Percentiles rank a stretch among this genome's conserved stretches.
Evolutionary conservation across 2,329 filamentous ascomycete species (phyloP).

Genomic region (Fusarium sp.): DNA sequence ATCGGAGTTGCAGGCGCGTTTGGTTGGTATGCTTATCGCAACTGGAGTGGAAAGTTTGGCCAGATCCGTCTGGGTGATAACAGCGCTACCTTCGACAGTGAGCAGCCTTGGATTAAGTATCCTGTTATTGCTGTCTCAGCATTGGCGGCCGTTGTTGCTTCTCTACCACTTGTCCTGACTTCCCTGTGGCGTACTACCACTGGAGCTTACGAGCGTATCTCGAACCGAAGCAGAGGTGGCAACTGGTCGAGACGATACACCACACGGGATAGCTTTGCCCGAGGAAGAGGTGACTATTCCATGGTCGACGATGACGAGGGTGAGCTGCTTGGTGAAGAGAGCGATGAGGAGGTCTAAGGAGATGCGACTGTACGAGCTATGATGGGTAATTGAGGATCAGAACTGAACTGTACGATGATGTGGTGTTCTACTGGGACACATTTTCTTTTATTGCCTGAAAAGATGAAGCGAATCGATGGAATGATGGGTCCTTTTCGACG

Average conservation of each 20-base stretch:
- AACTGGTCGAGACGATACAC: constrained; percentile 78
- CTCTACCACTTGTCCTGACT: constrained; percentile 76
- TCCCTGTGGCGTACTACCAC: constrained; percentile 76
- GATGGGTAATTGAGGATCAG: constrained; percentile 7
- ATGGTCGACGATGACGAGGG: constrained; percentile 94
- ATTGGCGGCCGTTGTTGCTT: constrained; percentile 66
- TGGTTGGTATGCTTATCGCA: constrained; percentile 86
- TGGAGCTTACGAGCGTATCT: constrained; percentile 63
- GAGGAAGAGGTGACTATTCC: constrained; percentile 87
- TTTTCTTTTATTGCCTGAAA: constrained; percentile 19
- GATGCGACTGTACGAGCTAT: constrained; percentile 31
- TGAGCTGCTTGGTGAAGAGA: constrained; percentile 91
- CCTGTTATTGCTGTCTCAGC: constrained; percentile 80
- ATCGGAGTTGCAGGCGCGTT: constrained; percentile 75
- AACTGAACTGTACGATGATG: constrained; percentile 26
- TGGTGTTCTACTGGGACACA: constrained; percentile 24
- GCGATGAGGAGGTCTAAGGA: constrained; percentile 80
- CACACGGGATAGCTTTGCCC: constrained; percentile 87
- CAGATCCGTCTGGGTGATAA: constrained; percentile 88
- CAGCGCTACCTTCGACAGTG: constrained; percentile 67
- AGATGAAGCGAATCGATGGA: constrained; percentile 25
- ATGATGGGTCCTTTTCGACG: constrained; percentile 12
- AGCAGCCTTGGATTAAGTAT: constrained; percentile 82
- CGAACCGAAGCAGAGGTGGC: constrained; percentile 61
- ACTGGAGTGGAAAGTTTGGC: constrained; percentile 91